phyloP scores from a whole-genome alignment of 2,329 filamentous ascomycete genomes.

The Neofusicoccum parvum region DNA sequence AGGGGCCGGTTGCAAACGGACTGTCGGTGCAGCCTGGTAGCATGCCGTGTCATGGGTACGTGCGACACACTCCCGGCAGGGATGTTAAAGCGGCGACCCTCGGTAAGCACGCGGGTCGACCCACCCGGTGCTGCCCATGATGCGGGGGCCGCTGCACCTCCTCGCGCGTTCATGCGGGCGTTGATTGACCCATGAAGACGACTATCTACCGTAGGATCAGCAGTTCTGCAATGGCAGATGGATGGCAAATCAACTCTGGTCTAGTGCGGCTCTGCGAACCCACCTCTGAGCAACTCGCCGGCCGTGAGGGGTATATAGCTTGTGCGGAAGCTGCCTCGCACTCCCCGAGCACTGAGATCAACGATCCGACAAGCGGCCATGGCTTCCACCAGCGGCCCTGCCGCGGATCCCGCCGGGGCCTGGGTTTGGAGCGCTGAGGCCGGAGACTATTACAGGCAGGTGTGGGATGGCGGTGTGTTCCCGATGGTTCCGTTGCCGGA shows the following conservation, averaged over 20 bases:
- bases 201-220: neutral
- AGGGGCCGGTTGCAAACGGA: neutral
- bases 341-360: neutral
- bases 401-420: neutral
- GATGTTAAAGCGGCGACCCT: neutral
- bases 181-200: neutral
- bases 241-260: neutral
- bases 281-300: neutral
- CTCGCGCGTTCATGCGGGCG: neutral
- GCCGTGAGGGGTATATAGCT: conserved; percentile 8
- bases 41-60: too few species aligned
- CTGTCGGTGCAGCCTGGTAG: too few species aligned
- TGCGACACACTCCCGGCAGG: neutral
- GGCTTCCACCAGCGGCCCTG: too few species aligned
- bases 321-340: neutral
- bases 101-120: neutral
- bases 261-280: conserved; percentile 11
- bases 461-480: neutral
- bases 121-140: neutral
- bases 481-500: neutral
- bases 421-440: neutral
- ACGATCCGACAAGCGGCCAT: neutral
- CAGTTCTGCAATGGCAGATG: neutral
- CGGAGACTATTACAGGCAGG: neutral
- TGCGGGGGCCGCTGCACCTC: neutral